Conservation (phyloP, 2,329 filamentous ascomycete genomes). For the Claviceps pusilla region DNA sequence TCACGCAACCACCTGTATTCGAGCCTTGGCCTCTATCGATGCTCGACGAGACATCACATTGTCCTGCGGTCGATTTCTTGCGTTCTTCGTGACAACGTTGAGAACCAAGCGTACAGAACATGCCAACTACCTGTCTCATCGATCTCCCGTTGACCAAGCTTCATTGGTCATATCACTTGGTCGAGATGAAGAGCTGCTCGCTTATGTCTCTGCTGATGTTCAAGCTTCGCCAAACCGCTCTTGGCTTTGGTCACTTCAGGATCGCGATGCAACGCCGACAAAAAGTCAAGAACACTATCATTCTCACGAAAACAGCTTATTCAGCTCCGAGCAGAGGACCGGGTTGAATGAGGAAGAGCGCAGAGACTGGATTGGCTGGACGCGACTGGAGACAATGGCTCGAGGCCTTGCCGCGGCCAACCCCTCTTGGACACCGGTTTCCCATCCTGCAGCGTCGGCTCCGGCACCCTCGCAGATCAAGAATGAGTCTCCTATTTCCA, state of each 20-base stretch:
- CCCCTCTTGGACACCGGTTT: slow-evolving; percentile 17
- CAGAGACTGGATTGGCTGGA: slow-evolving; percentile 70
- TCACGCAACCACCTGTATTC: slow-evolving; percentile 56
- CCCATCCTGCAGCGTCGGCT: slow-evolving; percentile 15
- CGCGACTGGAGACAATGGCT: slow-evolving; percentile 43
- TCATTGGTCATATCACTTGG: slow-evolving; percentile 19
- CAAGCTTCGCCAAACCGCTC: slow-evolving; percentile 63
- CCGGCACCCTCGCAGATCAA: slow-evolving; percentile 21
- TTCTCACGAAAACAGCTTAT: slow-evolving; percentile 23
- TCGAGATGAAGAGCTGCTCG: slow-evolving; percentile 74
- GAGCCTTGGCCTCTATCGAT: slow-evolving; percentile 55
- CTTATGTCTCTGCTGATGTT: slow-evolving; percentile 72
- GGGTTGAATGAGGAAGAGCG: slow-evolving; percentile 41
- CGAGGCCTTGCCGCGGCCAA: slow-evolving; percentile 17
- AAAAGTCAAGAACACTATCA: slow-evolving; percentile 8
- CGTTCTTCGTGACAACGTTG: slow-evolving; percentile 63
- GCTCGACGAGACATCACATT: slow-evolving; percentile 56
- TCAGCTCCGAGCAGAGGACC: slow-evolving; percentile 32
- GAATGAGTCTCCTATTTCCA: slow-evolving; percentile 16
- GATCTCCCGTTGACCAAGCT: slow-evolving; percentile 17
- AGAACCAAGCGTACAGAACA: slow-evolving; percentile 38
- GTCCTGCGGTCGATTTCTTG: slow-evolving; percentile 66
- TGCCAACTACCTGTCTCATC: slow-evolving; percentile 21
- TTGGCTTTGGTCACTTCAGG: slow-evolving; percentile 67
- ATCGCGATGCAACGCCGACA: slow-evolving; percentile 25